phyloP scores from a whole-genome alignment of 1,139 yeast species.

The Eremothecium cymbalariae region DNA sequence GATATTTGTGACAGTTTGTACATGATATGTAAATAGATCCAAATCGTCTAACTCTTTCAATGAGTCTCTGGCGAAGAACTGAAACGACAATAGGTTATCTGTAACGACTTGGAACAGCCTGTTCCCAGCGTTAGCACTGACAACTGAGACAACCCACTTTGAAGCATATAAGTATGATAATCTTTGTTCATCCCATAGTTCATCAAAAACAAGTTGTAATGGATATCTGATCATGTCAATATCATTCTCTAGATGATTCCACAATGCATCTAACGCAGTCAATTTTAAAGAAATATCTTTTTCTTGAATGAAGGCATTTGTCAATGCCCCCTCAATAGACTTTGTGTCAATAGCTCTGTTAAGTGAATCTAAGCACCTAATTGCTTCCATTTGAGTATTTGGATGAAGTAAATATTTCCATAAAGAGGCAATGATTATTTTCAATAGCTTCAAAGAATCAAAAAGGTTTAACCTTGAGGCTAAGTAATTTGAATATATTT shows the following conservation, averaged over 20 bases:
- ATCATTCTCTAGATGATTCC: conserved; percentile 50
- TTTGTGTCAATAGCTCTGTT: conserved; percentile 27
- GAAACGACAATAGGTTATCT: conserved; percentile 22
- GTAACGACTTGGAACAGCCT: conserved; percentile 47
- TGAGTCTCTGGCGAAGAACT: conserved; percentile 17
- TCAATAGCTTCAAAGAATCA: conserved; percentile 23
- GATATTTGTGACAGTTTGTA: conserved; percentile 45
- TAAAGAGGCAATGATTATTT: conserved; percentile 28
- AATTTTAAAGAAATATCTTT: conserved; percentile 36
- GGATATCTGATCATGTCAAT: conserved; percentile 50
- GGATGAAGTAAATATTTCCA: conserved; percentile 39
- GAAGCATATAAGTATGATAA: conserved; percentile 41
- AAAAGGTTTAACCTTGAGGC: conserved; percentile 16
- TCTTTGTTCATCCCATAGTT: conserved; percentile 38
- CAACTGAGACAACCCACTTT: conserved; percentile 49
- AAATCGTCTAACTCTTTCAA: conserved; percentile 44
- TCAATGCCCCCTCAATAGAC: conserved; percentile 53
- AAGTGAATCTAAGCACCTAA: conserved; percentile 21
- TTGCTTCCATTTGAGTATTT: conserved; percentile 27
- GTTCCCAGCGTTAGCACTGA: conserved; percentile 49
- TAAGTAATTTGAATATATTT: conserved; percentile 35
- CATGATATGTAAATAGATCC: conserved; percentile 49
- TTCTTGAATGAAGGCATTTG: conserved; percentile 40
- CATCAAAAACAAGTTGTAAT: conserved; percentile 61
- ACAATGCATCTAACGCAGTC: conserved; percentile 45